Evolutionary conservation across 305 asterid genomes (phyloP).

Genomic region (Fraxinus sp.): DNA sequence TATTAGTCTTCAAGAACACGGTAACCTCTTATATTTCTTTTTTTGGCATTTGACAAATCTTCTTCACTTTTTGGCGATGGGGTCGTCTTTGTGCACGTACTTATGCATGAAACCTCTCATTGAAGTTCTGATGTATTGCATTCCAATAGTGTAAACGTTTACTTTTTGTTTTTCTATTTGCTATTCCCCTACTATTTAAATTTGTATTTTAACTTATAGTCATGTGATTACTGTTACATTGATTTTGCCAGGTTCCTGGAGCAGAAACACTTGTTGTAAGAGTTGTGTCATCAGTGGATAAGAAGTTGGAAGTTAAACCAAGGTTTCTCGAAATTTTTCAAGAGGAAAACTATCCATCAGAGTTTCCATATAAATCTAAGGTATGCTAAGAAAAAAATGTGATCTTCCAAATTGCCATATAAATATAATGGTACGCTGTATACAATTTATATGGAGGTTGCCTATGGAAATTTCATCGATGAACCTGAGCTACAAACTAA

Average conservation of each 20-base stretch:
- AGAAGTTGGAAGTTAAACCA: constrained; percentile 89
- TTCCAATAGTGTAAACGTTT: background rate
- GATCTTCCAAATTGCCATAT: background rate
- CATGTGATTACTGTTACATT: constrained; percentile 8
- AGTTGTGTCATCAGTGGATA: constrained; percentile 97
- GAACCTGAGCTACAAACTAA: constrained; percentile 20
- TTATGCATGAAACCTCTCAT: background rate
- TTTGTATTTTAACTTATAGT: background rate
- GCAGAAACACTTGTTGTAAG: constrained; percentile 93
- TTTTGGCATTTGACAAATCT: background rate
- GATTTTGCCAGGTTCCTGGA: constrained; percentile 77
- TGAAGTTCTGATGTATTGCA: background rate
- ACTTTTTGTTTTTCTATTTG: background rate
- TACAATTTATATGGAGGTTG: constrained; percentile 16
- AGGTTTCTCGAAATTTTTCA: constrained; percentile 83
- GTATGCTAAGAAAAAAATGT: constrained; percentile 33
- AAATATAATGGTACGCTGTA: background rate
- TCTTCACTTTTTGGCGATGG: background rate
- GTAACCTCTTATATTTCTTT: background rate
- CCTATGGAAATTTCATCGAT: background rate
- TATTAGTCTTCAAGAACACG: background rate
- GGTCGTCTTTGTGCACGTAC: background rate
- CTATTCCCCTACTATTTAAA: background rate
- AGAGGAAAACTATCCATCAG: constrained; percentile 84
- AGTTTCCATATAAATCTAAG: constrained; percentile 93